Base-by-base conservation (phyloP, 2,329 filamentous ascomycete genomes). In the Capronia americana region DNA sequence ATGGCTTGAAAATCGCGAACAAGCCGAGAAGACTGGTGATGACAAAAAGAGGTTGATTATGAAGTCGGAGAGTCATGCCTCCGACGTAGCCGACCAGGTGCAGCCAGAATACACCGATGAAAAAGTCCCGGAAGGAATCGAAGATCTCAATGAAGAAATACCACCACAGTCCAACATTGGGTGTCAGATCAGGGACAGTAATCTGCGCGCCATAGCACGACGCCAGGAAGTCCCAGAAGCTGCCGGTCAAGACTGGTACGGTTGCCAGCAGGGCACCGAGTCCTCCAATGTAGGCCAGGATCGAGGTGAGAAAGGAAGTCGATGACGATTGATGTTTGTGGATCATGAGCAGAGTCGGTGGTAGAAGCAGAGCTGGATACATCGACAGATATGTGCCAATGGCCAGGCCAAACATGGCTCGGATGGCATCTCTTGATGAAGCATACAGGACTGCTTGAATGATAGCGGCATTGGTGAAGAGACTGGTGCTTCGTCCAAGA, bases 91-190 rank as follows among this genome's bases (percentile, higher is more conserved):
- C 90, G 0, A 91, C 88, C 65, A 98, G 87, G 76, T 99, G 95
- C 67, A 99, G 86, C 93, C 96, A 98, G 81, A 99, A 99, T 57
- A 99, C 93, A 62, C 92, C 95, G 2, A 99, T 86, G 84, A 98
- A 99, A 84, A 99, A 99, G 73, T 91, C 90, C 46, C 95, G 87
- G 85, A 99, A 99, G 0, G 93, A 94, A 80, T 99, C 95, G 77
- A 99, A 99, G 88, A 99, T 99, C 77, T 99, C 94, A 72, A 96
- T 96, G 77, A 99, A 98, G 81, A 99, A 99, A 80, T 99, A 99
- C 95, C 95, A 99, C 95, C 95, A 99, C 1, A 99, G 84, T 1
- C 95, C 95, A 32, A 96, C 91, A 71, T 98, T 99, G 12, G 95
- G 95, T 0, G 94, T 96, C 48, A 99, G 84, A 76, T 99, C 95